Base-by-base conservation (phyloP, 2,329 filamentous ascomycete species). In the Beauveria rudraprayagi region DNA sequence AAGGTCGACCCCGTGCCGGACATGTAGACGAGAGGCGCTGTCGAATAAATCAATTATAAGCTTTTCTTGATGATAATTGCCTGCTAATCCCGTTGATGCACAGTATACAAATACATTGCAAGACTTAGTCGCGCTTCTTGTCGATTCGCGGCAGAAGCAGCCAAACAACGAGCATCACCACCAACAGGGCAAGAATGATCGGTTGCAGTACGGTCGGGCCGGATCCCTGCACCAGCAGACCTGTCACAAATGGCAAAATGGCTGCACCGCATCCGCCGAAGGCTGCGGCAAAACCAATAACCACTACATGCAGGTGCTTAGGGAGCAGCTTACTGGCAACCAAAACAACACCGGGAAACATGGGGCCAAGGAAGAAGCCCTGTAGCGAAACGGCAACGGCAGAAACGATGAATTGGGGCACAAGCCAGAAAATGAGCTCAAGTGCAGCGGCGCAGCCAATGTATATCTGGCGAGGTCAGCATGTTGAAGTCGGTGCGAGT, bases 361-460 rank as follows among this genome's bases (percentile, higher is more conserved):
- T 72, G 0, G 90, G 90, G 0, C 90, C 90, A 0, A 94, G 78
- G 69, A 92, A 91, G 78, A 93, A 91, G 0, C 90, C 90, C 63
- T 91, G 83, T 0, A 93, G 71, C 0, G 85, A 78, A 11, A 91
- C 86, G 5, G 88, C 85, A 1, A 92, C 80, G 0, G 88, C 87
- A 0, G 88, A 90, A 6, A 90, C 87, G 67, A 88, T 83, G 70
- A 92, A 91, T 57, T 87, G 82, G 0, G 90, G 90, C 0, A 94
- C 86, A 2, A 92, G 84, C 90, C 90, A 94, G 76, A 93, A 90
- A 46, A 93, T 72, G 0, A 93, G 79, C 67, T 91, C 83, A 5
- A 90, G 78, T 0, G 70, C 84, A 69, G 91, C 85, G 3, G 83
- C 80, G 17, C 85, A 69, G 5, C 82, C 74, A 3, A 92, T 80